phyloP scores from a whole-genome alignment of 2,329 filamentous ascomycete genomes.

The Pseudonectria foliicola region DNA sequence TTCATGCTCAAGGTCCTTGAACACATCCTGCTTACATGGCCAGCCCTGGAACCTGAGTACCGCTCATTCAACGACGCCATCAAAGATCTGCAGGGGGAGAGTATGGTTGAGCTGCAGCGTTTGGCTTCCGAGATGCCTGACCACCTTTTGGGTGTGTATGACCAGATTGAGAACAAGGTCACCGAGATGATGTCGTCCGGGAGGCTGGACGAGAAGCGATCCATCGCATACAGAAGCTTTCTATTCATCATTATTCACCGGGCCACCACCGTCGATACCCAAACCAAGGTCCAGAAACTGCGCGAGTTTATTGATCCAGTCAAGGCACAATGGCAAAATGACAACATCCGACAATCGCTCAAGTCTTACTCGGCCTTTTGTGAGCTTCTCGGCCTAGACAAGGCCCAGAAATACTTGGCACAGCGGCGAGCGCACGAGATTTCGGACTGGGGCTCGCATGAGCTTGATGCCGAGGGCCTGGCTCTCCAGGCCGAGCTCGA shows the following conservation, averaged over 20 bases:
- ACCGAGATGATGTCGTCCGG: slow-evolving; percentile 70
- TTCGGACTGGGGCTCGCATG: slow-evolving; percentile 72
- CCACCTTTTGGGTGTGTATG: slow-evolving; percentile 80
- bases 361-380: slow-evolving; percentile 74
- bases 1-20: slow-evolving; percentile 89
- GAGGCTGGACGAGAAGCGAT: slow-evolving; percentile 70
- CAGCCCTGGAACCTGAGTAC: slow-evolving; percentile 64
- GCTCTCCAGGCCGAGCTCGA: slow-evolving; percentile 73
- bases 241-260: slow-evolving; percentile 94
- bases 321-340: slow-evolving; percentile 69
- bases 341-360: slow-evolving; percentile 60
- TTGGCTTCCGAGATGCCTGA: slow-evolving; percentile 88
- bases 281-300: slow-evolving; percentile 64
- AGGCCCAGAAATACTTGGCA: slow-evolving; percentile 72
- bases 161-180: slow-evolving; percentile 76
- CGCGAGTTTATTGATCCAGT: slow-evolving; percentile 76
- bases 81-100: slow-evolving; percentile 78
- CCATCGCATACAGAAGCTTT: slow-evolving; percentile 81
- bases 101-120: slow-evolving; percentile 80
- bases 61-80: slow-evolving; percentile 78
- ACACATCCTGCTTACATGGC: slow-evolving; percentile 79
- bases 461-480: slow-evolving; percentile 72
- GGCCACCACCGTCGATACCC: slow-evolving; percentile 63
- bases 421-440: slow-evolving; percentile 66
- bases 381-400: slow-evolving; percentile 68